A percentile compares a stretch with the other conserved stretches of the same genome.
Evolutionary conservation across 495 filamentous ascomycete genomes (phyloP).

Genomic region (Parmelia sp.): DNA sequence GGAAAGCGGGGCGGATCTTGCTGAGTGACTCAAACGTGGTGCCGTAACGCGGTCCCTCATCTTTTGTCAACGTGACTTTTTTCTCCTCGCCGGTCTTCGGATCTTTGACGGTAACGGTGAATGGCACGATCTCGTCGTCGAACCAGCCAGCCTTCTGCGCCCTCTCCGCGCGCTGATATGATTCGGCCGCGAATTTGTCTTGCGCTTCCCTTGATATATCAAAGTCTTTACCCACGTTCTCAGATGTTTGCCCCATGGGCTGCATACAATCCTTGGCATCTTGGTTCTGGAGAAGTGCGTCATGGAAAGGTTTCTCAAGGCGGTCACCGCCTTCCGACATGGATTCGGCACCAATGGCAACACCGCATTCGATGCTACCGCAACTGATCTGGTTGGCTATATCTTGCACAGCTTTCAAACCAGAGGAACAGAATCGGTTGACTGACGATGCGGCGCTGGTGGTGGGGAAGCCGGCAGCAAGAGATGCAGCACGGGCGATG

Average conservation of each 20-base stretch:
- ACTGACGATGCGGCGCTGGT: conserved; percentile 71
- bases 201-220: conserved; percentile 70
- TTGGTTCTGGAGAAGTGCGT: conserved; percentile 64
- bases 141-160: conserved; percentile 92
- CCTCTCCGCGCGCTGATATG: conserved; percentile 74
- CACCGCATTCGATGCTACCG: conserved; percentile 77
- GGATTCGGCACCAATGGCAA: conserved; percentile 81
- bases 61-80: conserved; percentile 68
- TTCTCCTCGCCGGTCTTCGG: conserved; percentile 71
- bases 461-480: conserved; percentile 91
- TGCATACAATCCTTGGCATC: conserved; percentile 83
- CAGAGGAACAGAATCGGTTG: conserved; percentile 96
- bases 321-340: conserved; percentile 72
- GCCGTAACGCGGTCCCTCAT: conserved; percentile 84
- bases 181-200: conserved; percentile 81
- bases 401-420: conserved; percentile 88
- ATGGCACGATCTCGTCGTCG: conserved; percentile 90
- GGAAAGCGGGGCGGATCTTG: conserved; percentile 90
- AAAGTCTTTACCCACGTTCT: conserved; percentile 94
- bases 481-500: conserved; percentile 78
- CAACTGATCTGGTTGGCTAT: conserved; percentile 81
- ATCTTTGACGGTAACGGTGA: conserved; percentile 73
- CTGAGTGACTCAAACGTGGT: conserved; percentile 74
- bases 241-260: conserved; percentile 95
- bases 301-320: conserved; percentile 66